Base-by-base conservation (phyloP, 371 early-diverging fungal genomes). In the Gilbertella persicaria region DNA sequence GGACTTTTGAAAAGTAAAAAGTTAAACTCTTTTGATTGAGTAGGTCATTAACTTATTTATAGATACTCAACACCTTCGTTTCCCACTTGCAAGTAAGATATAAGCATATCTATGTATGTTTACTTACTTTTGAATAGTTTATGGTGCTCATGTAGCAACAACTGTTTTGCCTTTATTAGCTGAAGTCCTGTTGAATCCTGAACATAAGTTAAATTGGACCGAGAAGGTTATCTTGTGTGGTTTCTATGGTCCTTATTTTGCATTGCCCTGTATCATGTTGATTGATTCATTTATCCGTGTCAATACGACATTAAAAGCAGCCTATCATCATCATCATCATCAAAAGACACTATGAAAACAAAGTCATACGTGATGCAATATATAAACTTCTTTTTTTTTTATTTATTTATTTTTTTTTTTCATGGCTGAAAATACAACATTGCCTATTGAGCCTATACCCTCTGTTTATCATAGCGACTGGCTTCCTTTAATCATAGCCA, bases 61-160 rank as follows among this genome's bases (percentile, higher is more conserved):
- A 76, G 65, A 69, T 44, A 47, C 53, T 7, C 50, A 63, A 4
- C 45, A 40, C 25, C 58, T 78, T 26, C 80, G 79, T 28, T 55
- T 74, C 38, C 70, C 76, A 38, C 63, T 85, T 56, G 60, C 60
- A 10, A 58, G 73, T 64, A 72, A 59, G 64, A n/a, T 28, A n/a
- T 6, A 21, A 10, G 38, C n/a, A 19, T 10, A 21, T 40, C 42
- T 23, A 21, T 9, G 10, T 10, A 24, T 1, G 21, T 6, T 29
- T 35, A 13, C 25, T 42, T 24, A 20, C 26, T 43, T 16, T 23
- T 51, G 6, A 20, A 10, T 71, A 58, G 71, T 78, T 16, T 87
- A 88, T 55, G 80, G 84, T 23, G 66, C 72, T 25, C 88, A 87
- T 53, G 85, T 84, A 5, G 62, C 73, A 14, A 89, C 89, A 0